Conservation (phyloP, 2,329 filamentous ascomycete genomes). For the Sarocladiaceae sp. region DNA sequence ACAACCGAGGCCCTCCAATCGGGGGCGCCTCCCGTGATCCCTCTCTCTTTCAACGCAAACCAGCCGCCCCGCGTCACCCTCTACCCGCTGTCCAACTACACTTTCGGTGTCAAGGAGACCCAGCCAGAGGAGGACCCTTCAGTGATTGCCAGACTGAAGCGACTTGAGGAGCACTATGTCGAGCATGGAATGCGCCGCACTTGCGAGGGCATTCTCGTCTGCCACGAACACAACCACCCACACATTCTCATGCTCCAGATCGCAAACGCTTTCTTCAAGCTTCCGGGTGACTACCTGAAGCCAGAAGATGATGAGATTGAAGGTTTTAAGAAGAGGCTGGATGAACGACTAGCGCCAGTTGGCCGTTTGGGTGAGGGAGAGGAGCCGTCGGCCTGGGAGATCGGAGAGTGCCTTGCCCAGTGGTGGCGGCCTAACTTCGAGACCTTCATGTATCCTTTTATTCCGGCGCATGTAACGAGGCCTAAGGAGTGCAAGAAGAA, state of each 20-base stretch:
- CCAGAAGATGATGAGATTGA: slow-evolving; percentile 85
- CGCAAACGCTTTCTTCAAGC: slow-evolving; percentile 98
- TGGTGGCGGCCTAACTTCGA: slow-evolving; percentile 99
- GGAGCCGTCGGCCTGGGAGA: slow-evolving; percentile 81
- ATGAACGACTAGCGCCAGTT: slow-evolving; percentile 90
- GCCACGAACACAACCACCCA: slow-evolving; percentile 98
- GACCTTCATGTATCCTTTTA: slow-evolving; percentile 99
- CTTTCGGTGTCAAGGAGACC: slow-evolving; percentile 95
- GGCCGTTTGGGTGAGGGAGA: slow-evolving; percentile 79
- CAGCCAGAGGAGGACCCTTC: slow-evolving; percentile 97
- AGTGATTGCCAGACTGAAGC: slow-evolving; percentile 83
- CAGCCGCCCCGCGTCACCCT: slow-evolving; percentile 86
- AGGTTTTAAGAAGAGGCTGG: slow-evolving; percentile 89
- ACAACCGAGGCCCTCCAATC: slow-evolving; percentile 71
- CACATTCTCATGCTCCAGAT: slow-evolving; percentile 99
- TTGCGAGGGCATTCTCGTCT: slow-evolving; percentile 93
- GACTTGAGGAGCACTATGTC: slow-evolving; percentile 91
- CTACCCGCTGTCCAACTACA: slow-evolving; percentile 96
- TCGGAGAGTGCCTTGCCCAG: slow-evolving; percentile 90
- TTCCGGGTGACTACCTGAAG: slow-evolving; percentile 90
- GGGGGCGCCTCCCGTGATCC: slow-evolving; percentile 69
- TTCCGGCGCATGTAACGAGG: slow-evolving; percentile 89
- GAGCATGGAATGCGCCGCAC: slow-evolving; percentile 94
- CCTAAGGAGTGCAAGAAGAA: slow-evolving; percentile 99
- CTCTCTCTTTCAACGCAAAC: slow-evolving; percentile 78